Evolutionary conservation across 2,329 filamentous ascomycete genomes (phyloP).

Genomic region (Raffaelea arxii): DNA sequence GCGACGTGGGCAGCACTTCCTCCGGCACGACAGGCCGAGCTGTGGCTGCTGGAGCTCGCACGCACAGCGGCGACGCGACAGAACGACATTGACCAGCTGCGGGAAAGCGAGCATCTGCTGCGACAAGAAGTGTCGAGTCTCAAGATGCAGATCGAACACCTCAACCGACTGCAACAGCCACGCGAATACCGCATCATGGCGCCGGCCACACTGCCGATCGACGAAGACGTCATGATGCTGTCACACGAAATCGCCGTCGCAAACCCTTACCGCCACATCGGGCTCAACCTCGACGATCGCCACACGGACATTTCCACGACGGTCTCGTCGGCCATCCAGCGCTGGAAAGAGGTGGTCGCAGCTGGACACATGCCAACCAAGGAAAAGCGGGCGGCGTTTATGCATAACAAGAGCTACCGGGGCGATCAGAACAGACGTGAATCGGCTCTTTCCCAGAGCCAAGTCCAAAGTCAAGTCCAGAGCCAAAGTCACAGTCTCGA

Average conservation of each 20-base stretch:
- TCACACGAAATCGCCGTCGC: conserved; percentile 33
- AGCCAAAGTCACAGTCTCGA: too few relatives aligned
- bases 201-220: conserved; percentile 42
- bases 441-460: too few relatives aligned
- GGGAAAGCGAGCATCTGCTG: conserved; percentile 37
- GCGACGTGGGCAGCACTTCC: conserved; percentile 64
- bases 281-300: conserved; percentile 39
- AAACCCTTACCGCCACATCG: conserved; percentile 29
- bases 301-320: conserved; percentile 41
- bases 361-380: conserved; percentile 32
- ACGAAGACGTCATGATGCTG: conserved; percentile 35
- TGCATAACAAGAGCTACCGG: too few relatives aligned
- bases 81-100: conserved; percentile 42
- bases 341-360: conserved; percentile 53
- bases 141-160: conserved; percentile 47
- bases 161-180: conserved; percentile 49
- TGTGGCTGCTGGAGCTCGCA: conserved; percentile 54
- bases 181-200: conserved; percentile 46
- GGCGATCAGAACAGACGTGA: too few relatives aligned
- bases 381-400: too few relatives aligned
- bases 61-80: conserved; percentile 48
- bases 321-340: conserved; percentile 45
- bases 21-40: conserved; percentile 42
- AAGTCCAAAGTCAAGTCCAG: too few relatives aligned
- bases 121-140: conserved; percentile 49